These are phyloP conservation scores for Mucuna pruriens DNA, from an alignment of 306 rosid genomes.

Conservation along the genomic window DNA sequence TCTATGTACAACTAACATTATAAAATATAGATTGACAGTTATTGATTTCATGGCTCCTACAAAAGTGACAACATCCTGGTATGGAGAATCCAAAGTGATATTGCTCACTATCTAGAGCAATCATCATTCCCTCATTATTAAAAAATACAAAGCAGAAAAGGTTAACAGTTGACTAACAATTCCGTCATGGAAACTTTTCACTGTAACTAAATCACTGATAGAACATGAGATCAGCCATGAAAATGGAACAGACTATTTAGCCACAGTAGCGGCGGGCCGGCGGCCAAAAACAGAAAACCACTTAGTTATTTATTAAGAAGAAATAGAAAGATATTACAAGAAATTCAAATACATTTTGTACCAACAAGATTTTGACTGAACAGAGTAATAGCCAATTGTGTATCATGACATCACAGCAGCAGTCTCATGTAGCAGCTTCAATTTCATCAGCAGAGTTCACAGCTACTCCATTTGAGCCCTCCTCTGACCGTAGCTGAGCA, in stretches of 20 bases:
- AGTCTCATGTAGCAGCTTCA: conserved; percentile 71
- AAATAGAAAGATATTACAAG: conserved; percentile 41
- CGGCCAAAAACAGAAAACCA: conserved; percentile 35
- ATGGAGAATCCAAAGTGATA: conserved; percentile 35
- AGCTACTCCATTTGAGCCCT: conserved; percentile 68
- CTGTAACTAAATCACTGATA: conserved; percentile 5
- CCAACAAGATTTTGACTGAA: conserved; percentile 29
- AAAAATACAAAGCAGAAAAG: conserved; percentile 23
- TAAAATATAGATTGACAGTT: conserved; percentile 9
- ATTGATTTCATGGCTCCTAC: conserved; percentile 24
- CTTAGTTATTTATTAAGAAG: conserved; percentile 44
- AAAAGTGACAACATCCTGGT: conserved; percentile 20
- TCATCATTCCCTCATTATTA: conserved; percentile 6
- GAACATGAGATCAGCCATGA: conserved; percentile 29
- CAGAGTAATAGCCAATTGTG: conserved; percentile 3
- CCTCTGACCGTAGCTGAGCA: conserved; percentile 70
- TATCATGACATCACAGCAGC: conserved; percentile 32
- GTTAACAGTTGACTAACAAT: conserved; percentile 8
- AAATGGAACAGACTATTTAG: conserved; percentile 19
- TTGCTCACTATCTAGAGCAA: conserved; percentile 32
- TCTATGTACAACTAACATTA: neutral
- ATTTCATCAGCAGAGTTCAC: conserved; percentile 76
- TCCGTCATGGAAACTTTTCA: conserved; percentile 9
- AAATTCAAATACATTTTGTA: conserved; percentile 50
- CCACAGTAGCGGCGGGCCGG: neutral